A percentile compares a stretch with the other conserved stretches of the same genome.
Evolutionary conservation across 1,284 basidiomycete genomes (phyloP).

Genomic region (Gymnopus androsaceus): DNA sequence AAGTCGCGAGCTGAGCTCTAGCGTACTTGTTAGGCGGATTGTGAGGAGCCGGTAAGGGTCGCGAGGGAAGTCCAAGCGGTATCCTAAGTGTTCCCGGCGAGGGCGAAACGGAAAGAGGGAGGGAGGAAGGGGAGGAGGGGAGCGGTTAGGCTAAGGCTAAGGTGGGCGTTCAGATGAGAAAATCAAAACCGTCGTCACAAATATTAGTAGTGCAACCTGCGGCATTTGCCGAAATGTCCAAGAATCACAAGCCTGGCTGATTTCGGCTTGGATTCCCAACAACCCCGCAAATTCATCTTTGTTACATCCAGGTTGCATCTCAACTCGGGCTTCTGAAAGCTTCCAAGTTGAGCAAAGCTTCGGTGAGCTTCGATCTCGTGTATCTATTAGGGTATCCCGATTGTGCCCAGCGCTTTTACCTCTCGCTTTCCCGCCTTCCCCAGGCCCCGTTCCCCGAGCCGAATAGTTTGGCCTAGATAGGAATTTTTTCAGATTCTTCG

Average conservation of each 20-base stretch:
- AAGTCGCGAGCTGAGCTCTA: slow-evolving; percentile 72
- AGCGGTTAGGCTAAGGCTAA: slow-evolving; percentile 5
- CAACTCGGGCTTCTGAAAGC: too few relatives aligned
- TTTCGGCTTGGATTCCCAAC: too few relatives aligned
- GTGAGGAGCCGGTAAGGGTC: slow-evolving; percentile 88
- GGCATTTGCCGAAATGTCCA: slow-evolving; percentile 18
- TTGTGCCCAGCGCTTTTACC: too few relatives aligned
- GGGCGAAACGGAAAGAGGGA: slow-evolving; percentile 4
- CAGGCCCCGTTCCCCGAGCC: too few relatives aligned
- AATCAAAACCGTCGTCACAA: background rate
- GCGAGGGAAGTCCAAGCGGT: slow-evolving; percentile 65
- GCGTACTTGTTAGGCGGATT: slow-evolving; percentile 36
- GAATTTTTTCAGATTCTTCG: too few relatives aligned
- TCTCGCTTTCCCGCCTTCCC: too few relatives aligned
- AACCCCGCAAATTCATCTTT: too few relatives aligned
- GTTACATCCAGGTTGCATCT: too few relatives aligned
- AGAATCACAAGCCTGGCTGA: background rate
- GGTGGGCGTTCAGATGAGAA: slow-evolving; percentile 11
- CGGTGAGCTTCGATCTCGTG: too few relatives aligned
- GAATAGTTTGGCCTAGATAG: too few relatives aligned
- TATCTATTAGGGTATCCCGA: too few relatives aligned
- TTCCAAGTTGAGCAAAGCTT: too few relatives aligned
- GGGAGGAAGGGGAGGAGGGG: slow-evolving; percentile 4
- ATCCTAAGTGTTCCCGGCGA: slow-evolving; percentile 15
- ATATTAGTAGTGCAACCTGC: background rate